Evolutionary conservation across 2,329 filamentous ascomycete genomes (phyloP), one percentile per base, ranked within the genome.

Genomic region (Epicoccum nigrum): DNA sequence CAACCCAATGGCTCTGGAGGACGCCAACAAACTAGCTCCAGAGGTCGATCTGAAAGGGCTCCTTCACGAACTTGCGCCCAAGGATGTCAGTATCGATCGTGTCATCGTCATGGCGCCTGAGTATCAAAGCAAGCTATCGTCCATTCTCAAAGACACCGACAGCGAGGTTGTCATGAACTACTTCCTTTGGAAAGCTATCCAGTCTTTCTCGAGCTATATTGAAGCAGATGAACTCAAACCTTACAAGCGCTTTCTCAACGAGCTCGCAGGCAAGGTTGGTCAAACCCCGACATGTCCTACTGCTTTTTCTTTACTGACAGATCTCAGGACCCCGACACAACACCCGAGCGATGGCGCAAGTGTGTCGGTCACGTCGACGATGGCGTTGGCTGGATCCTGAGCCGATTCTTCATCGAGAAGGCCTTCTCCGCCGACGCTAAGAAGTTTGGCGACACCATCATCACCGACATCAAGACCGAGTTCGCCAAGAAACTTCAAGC

Each of bases 391-490:
- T 90, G 86, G 86, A 86, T 88, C 40, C 73, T 89, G 13, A 87
- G 85, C 64, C 83, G 86, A 17, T 89, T 90, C 74, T 91, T 86
- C 56, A 79, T 90, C 2, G 82, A 89, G 55, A 83, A 83, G 40
- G 81, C 86, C 1, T 90, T 90, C 62, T 84, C 85, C 0, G 79
- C 85, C 11, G 81, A 84, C 16, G 85, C 86, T 0, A 88, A 88
- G 65, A 73, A 82, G 4, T 82, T 88, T 37, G 86, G 86, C 13
- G 84, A 89, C 51, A 80, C 84, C 45, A 85, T 92, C 58, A 82
- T 90, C n/a, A 81, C 81, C 8, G 85, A 89, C 57, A 86, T 91
- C 66, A 88, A 88, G 69, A 77, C 81, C 13, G 80, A 83, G 16
- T 90, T 90, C 60, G 80, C 82, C 3, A 79, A 82, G 49, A 86